phyloP scores from a whole-genome alignment of 495 filamentous ascomycete species.

The Tuber melanosporum region DNA sequence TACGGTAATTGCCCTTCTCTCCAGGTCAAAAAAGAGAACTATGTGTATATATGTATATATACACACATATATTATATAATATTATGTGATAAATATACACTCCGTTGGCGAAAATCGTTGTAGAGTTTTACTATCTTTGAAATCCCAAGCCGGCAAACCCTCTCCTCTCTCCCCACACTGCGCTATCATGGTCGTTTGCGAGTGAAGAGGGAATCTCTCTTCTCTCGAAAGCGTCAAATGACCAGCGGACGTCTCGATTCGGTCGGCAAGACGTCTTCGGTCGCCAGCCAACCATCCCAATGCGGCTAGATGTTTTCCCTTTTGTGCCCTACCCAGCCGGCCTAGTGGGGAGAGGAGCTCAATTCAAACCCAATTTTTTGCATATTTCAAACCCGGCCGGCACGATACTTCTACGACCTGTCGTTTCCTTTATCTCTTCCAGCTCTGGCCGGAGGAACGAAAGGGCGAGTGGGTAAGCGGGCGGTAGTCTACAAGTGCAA shows the following conservation, averaged over 20 bases:
- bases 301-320: conserved; percentile 27
- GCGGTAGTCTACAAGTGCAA: not conserved
- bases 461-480: not conserved
- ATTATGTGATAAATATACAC: not conserved
- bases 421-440: conserved; percentile 18
- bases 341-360: conserved; percentile 11
- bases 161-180: not conserved
- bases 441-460: conserved; percentile 18
- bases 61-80: too few species aligned
- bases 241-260: conserved; percentile 27
- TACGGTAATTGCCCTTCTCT: not conserved
- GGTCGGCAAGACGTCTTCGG: conserved; percentile 30
- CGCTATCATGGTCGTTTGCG: not conserved
- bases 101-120: not conserved
- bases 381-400: conserved; percentile 29
- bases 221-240: conserved; percentile 36
- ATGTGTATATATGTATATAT: too few species aligned
- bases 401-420: conserved; percentile 3
- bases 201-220: conserved; percentile 17
- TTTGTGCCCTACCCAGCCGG: conserved; percentile 32
- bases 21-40: not conserved
- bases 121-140: not conserved
- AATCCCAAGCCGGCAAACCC: not conserved
- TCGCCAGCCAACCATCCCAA: conserved; percentile 10
- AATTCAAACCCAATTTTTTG: conserved; percentile 13